Evolutionary conservation across 257 asterid genomes (phyloP), one percentile per base, ranked within the genome.

Genomic region (Parsonsia alboflavescens): DNA sequence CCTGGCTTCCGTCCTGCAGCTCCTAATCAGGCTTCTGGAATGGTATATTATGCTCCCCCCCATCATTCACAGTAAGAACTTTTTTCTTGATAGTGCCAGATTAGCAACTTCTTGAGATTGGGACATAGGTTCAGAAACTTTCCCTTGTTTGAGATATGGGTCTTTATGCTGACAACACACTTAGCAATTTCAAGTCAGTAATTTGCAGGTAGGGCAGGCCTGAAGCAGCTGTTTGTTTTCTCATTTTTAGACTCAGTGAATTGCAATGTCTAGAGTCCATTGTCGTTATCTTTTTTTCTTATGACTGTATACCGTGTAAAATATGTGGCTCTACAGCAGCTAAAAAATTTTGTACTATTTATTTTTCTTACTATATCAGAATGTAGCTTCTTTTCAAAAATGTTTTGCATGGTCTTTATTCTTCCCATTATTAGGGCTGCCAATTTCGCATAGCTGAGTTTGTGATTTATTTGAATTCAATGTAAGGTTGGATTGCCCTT

Each of bases 21-120:
- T 7, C 90, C 92, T 30, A 58, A 75, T 52, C 96, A 85, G 78
- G 82, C 86, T 10, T 88, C 96, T 48, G 92, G 96, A 52, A 84
- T 91, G 90, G 83, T 86, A 28, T 89, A 89, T 82, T 90, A 83
- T 80, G 74, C 90, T 24, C 82, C 85, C 19, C 91, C 91, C 5
- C 85, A 80, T 77, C 85, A 84, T 54, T 83, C 86, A 30, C 96
- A 87, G 83, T 88, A 80, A 84, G 39, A 42, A 66, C 30, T 57
- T 70, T 71, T 28, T 36, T 46, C 45, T 39, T 57, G 72, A 17
- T 68, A 21, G 45, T 15, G 52, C 48, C 24, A 36, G n/a, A 17
- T 63, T 42, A 56, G 61, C 24, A 26, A 16, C 70, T 54, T 70
- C 10, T 42, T 68, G 12, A 2, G 9, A 49, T 45, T 65, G 26